Conservation (phyloP, 2,329 filamentous ascomycete genomes). For the Ambrosiella xylebori region DNA sequence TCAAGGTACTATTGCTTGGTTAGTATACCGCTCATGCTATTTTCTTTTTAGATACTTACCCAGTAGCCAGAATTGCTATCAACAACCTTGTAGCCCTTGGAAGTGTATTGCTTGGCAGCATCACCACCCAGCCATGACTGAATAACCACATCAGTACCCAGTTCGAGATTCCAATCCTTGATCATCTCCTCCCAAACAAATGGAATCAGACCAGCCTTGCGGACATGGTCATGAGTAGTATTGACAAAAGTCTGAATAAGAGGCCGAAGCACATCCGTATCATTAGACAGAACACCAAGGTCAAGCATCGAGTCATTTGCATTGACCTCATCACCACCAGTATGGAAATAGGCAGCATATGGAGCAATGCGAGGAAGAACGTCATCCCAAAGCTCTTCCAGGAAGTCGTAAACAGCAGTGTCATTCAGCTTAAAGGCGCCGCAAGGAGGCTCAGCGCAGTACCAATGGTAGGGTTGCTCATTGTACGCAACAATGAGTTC, state of each 20-base stretch:
- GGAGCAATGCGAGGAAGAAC: constrained; percentile 53
- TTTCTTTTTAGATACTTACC: constrained; percentile 29
- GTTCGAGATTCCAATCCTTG: constrained; percentile 56
- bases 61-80: constrained; percentile 63
- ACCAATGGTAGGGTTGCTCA: constrained; percentile 37
- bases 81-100: constrained; percentile 51
- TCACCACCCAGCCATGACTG: constrained; percentile 59
- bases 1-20: constrained; percentile 48
- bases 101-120: constrained; percentile 42
- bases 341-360: constrained; percentile 64
- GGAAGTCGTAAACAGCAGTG: constrained; percentile 49
- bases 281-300: constrained; percentile 50
- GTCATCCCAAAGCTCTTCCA: constrained; percentile 58
- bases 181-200: constrained; percentile 84
- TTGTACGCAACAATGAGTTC: constrained; percentile 53
- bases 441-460: constrained; percentile 46
- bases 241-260: constrained; percentile 65
- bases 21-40: constrained; percentile 14
- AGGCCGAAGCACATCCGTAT: constrained; percentile 47
- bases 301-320: constrained; percentile 58
- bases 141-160: constrained; percentile 54
- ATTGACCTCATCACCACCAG: constrained; percentile 78
- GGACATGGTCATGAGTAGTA: constrained; percentile 48
- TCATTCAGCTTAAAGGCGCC: constrained; percentile 64
- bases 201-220: constrained; percentile 47